phyloP scores from a whole-genome alignment of 208 protist species.

The Leishmania tarentolae region DNA sequence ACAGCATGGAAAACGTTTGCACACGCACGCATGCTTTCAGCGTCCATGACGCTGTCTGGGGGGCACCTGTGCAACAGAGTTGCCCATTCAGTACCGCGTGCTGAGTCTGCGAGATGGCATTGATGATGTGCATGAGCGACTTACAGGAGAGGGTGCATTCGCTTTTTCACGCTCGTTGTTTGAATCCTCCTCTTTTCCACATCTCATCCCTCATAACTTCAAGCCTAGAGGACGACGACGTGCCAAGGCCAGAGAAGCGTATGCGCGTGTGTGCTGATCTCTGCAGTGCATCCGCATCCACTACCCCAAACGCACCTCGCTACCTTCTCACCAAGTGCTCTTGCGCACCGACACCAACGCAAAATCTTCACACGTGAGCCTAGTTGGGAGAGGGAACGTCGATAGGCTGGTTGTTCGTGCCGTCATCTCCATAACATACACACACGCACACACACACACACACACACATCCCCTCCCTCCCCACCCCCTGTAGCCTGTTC shows the following conservation, averaged over 20 bases:
- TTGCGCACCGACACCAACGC: neutral
- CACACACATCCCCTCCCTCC: neutral
- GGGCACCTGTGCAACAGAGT: neutral
- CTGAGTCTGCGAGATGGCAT: neutral
- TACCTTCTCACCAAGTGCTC: neutral
- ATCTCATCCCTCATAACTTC: no score
- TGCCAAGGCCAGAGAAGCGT: neutral
- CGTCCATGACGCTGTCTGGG: neutral
- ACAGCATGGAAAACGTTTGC: neutral
- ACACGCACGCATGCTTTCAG: neutral
- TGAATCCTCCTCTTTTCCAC: neutral
- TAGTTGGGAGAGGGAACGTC: neutral
- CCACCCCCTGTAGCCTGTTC: neutral
- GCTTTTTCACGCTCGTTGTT: neutral
- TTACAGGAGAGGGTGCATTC: neutral
- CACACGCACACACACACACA: no score
- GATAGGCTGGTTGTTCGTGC: neutral
- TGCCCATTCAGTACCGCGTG: neutral
- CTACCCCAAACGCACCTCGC: neutral
- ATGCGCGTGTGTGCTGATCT: neutral
- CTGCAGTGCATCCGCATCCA: neutral
- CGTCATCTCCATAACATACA: neutral
- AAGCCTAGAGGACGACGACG: neutral
- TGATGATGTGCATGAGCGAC: neutral
- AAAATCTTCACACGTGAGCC: neutral